Percentiles rank a stretch among this genome's conserved stretches.
These are phyloP conservation scores for Puccinia polysora DNA, from an alignment of 1,284 basidiomycete genomes.

Conservation along the genomic window DNA sequence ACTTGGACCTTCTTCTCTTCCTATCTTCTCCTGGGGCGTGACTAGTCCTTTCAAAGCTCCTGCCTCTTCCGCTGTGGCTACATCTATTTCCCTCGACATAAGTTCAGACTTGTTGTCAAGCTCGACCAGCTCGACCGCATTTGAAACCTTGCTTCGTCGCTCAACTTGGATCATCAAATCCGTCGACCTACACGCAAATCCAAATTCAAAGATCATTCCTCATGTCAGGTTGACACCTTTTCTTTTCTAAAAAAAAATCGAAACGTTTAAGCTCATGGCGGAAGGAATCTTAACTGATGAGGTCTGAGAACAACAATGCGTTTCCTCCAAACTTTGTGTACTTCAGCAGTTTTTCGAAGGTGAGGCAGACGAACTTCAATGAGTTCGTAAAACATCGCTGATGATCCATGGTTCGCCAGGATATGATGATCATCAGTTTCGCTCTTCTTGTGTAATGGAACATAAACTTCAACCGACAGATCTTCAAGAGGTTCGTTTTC, in stretches of 20 bases:
- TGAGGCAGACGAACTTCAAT: too few relatives aligned
- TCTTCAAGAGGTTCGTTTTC: too few relatives aligned
- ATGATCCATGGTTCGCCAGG: background rate
- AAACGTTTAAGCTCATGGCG: background rate
- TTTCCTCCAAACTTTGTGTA: slow-evolving; percentile 4
- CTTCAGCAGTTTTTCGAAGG: background rate
- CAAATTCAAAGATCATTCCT: background rate
- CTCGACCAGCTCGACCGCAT: too few relatives aligned
- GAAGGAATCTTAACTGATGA: background rate
- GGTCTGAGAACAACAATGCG: slow-evolving; percentile 4
- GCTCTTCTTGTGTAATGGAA: too few relatives aligned
- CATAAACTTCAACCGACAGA: background rate
- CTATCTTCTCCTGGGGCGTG: too few relatives aligned
- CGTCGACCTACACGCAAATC: background rate
- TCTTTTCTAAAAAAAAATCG: background rate
- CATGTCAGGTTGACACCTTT: background rate
- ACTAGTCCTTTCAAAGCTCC: too few relatives aligned
- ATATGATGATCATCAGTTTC: too few relatives aligned
- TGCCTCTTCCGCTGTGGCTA: too few relatives aligned
- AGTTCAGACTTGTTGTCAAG: too few relatives aligned
- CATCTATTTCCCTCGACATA: too few relatives aligned
- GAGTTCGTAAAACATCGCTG: background rate
- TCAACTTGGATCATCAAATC: slow-evolving; percentile 8
- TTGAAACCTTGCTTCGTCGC: too few relatives aligned
- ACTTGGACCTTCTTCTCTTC: too few relatives aligned